Evolutionary conservation across 2,329 filamentous ascomycete species (phyloP).

Genomic region (Botrytis medusae): DNA sequence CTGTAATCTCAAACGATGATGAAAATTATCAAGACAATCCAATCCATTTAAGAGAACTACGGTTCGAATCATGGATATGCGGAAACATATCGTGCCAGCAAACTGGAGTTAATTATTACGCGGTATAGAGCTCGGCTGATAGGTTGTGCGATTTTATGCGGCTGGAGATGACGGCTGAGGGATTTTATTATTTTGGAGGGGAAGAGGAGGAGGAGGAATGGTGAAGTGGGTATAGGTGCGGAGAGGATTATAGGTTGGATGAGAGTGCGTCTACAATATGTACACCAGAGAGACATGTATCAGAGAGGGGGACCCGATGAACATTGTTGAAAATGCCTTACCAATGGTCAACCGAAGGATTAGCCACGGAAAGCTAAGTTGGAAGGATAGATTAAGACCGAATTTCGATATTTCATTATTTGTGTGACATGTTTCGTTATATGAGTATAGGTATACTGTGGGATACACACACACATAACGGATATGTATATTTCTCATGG

Average conservation of each 20-base stretch:
- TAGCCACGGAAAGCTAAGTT: background rate
- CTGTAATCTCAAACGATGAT: rapidly evolving
- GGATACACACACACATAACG: background rate
- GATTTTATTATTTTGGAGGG: background rate
- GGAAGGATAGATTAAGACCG: background rate
- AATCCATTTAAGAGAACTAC: too few species aligned
- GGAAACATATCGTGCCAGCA: background rate
- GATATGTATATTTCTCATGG: background rate
- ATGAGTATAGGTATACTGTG: background rate
- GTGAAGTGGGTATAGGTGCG: too few species aligned
- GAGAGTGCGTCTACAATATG: background rate
- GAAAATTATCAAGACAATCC: background rate
- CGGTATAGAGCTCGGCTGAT: background rate
- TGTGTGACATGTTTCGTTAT: background rate
- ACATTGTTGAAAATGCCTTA: background rate
- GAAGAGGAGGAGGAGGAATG: background rate
- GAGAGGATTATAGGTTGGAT: background rate
- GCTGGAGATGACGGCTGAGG: background rate
- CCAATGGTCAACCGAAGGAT: background rate
- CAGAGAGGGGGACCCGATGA: background rate
- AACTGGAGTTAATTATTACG: background rate
- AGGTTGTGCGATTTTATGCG: background rate
- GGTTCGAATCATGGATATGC: background rate
- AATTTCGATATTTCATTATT: background rate
- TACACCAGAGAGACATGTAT: background rate